Evolutionary conservation across 805 yeast species (phyloP).

Genomic region (Hanseniaspora jakobsenii): DNA sequence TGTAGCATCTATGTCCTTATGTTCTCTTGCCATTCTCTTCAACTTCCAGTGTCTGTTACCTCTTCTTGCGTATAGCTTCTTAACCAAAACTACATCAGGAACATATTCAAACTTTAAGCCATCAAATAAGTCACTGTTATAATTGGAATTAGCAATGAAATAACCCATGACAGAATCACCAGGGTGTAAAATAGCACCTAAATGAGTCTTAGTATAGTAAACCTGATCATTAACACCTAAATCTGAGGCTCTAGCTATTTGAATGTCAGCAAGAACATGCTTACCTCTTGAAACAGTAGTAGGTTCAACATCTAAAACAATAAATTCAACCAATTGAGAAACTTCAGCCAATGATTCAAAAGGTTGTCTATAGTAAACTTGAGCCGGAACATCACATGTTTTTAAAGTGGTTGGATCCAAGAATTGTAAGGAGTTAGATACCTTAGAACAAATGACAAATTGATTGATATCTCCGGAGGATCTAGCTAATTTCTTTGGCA

Average conservation of each 20-base stretch:
- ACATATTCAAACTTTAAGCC: constrained; percentile 45
- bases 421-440: constrained; percentile 74
- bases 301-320: constrained; percentile 89
- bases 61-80: constrained; percentile 78
- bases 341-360: constrained; percentile 67
- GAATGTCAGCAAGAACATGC: constrained; percentile 74
- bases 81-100: constrained; percentile 79
- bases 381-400: constrained; percentile 58
- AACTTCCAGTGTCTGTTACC: constrained; percentile 78
- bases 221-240: constrained; percentile 76
- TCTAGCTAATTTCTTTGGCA: constrained; percentile 78
- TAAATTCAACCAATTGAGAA: constrained; percentile 68
- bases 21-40: constrained; percentile 96
- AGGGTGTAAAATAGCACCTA: constrained; percentile 89
- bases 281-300: constrained; percentile 70
- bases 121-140: constrained; percentile 80
- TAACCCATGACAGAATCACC: constrained; percentile 95
- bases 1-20: constrained; percentile 71
- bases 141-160: constrained; percentile 71
- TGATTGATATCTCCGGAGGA: constrained; percentile 72
- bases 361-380: constrained; percentile 69
- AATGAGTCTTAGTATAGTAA: constrained; percentile 75
- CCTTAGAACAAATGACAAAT: constrained; percentile 71
- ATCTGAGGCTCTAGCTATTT: constrained; percentile 81
- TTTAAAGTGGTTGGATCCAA: constrained; percentile 75